Evolutionary conservation across 208 protist species (phyloP).

Genomic region (Naegleria fowleri): DNA sequence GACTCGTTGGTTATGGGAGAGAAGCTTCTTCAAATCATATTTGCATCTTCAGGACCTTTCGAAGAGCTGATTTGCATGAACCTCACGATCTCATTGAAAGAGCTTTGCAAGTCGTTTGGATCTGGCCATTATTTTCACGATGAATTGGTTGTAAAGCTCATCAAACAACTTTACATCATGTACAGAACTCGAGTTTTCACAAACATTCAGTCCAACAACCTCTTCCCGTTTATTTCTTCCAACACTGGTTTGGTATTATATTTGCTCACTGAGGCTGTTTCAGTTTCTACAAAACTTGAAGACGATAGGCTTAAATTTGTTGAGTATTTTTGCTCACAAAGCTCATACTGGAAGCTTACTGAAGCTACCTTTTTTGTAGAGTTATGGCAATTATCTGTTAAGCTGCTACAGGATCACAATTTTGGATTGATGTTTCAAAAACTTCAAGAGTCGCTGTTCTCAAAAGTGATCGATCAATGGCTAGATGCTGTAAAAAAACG

Average conservation of each 20-base stretch:
- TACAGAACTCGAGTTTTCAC: neutral
- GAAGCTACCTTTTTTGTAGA: neutral
- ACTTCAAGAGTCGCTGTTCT: neutral
- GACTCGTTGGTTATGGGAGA: neutral
- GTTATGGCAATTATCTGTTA: neutral
- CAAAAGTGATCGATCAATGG: neutral
- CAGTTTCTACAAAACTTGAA: neutral
- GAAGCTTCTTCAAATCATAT: neutral
- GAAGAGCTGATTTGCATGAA: neutral
- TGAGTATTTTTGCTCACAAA: neutral
- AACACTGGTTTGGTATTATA: neutral
- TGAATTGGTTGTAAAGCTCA: neutral
- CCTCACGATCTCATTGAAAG: neutral
- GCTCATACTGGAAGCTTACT: neutral
- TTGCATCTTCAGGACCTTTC: neutral
- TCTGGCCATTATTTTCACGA: neutral
- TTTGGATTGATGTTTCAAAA: neutral
- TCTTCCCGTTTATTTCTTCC: neutral
- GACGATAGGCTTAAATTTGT: neutral
- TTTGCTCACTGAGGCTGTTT: neutral
- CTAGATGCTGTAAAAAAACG: neutral
- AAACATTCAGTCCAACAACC: neutral
- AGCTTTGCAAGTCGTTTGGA: neutral
- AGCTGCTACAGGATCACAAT: neutral
- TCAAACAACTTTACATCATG: neutral